Evolutionary conservation across 257 asterid genomes (phyloP).

Genomic region (Solanum virginianum): DNA sequence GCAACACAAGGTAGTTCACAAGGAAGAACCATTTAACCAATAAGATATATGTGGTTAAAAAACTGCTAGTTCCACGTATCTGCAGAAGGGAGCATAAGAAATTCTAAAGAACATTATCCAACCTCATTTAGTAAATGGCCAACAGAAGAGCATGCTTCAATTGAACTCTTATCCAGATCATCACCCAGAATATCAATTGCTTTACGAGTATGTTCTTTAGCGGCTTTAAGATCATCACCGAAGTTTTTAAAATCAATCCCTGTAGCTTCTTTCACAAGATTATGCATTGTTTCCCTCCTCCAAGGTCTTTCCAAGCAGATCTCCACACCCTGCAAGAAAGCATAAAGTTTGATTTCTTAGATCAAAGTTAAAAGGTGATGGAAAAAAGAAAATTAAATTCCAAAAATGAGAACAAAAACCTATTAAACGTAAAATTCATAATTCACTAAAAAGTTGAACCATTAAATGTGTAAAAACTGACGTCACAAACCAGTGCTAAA

Average conservation of each 20-base stretch:
- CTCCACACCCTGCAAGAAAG: conserved; percentile 53
- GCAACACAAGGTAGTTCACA: not conserved
- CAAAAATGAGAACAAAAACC: not conserved
- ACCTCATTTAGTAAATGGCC: conserved; percentile 92
- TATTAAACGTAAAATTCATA: not conserved
- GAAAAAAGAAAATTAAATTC: not conserved
- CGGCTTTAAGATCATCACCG: conserved; percentile 48
- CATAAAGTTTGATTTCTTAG: not conserved
- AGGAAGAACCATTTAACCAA: not conserved
- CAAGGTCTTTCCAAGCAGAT: conserved; percentile 91
- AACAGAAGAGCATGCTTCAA: conserved; percentile 68
- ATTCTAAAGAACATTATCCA: not conserved
- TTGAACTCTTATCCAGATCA: conserved; percentile 25
- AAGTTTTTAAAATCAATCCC: conserved; percentile 62
- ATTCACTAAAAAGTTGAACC: not conserved
- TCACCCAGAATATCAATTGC: conserved; percentile 24
- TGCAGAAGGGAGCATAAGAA: not conserved
- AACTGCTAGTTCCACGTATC: not conserved
- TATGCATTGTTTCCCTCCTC: conserved; percentile 97
- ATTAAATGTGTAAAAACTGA: not conserved
- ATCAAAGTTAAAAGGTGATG: not conserved
- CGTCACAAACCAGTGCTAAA: not conserved
- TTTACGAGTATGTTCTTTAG: conserved; percentile 46
- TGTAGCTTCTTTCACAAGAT: conserved; percentile 83
- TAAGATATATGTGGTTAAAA: not conserved